Conservation (phyloP, 176 grass and related monocot species). For the Zoysia pacifica region DNA sequence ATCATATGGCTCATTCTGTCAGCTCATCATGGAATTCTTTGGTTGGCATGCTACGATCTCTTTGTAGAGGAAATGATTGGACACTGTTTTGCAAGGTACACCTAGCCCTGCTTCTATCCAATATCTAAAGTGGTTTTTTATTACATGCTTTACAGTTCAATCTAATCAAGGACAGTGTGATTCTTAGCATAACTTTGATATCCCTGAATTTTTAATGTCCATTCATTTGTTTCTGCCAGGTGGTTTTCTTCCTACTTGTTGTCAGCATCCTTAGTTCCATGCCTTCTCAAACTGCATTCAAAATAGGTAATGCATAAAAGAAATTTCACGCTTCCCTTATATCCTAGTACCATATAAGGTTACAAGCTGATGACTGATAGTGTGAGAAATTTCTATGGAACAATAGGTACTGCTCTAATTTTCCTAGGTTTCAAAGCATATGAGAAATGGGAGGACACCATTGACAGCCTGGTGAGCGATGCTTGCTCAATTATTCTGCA, state of each 20-base stretch:
- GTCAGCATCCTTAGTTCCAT: constrained; percentile 73
- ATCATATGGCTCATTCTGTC: constrained; percentile 57
- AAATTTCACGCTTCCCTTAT: background rate
- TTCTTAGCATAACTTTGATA: background rate
- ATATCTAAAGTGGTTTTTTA: constrained; percentile 29
- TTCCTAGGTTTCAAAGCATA: constrained; percentile 78
- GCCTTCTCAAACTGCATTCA: constrained; percentile 61
- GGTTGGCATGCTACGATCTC: constrained; percentile 69
- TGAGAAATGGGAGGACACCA: constrained; percentile 86
- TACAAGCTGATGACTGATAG: constrained; percentile 18
- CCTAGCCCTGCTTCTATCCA: constrained; percentile 27
- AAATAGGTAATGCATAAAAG: constrained; percentile 65
- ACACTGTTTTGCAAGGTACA: constrained; percentile 68
- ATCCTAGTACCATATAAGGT: background rate
- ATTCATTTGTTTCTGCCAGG: constrained; percentile 50
- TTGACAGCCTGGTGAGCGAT: constrained; percentile 54
- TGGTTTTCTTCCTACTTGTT: constrained; percentile 59
- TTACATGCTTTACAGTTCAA: constrained; percentile 2
- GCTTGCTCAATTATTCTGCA: constrained; percentile 43
- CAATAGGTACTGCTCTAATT: constrained; percentile 64
- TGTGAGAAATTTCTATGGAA: constrained; percentile 37
- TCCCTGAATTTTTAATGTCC: constrained; percentile 10
- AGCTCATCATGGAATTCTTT: constrained; percentile 77
- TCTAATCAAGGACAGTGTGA: background rate
- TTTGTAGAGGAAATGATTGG: constrained; percentile 97